Conservation (phyloP, 345 rosid species). For the Salix udensis region DNA sequence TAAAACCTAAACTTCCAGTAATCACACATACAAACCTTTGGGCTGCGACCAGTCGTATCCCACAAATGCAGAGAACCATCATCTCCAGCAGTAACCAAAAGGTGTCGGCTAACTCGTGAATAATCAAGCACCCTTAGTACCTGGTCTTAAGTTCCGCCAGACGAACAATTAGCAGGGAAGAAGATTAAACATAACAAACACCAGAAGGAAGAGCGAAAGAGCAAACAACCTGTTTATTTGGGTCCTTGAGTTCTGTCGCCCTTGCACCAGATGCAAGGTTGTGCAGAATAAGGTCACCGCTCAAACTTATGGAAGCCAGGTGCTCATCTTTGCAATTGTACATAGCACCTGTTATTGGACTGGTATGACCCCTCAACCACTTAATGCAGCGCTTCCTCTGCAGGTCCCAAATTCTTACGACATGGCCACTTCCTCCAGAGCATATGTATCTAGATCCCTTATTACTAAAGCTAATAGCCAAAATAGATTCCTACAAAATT, state of each 20-base stretch:
- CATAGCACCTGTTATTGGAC: conserved; percentile 77
- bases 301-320: conserved; percentile 85
- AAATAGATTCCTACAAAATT: conserved; percentile 69
- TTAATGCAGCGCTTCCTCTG: conserved; percentile 89
- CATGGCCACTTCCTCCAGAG: conserved; percentile 90
- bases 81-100: conserved; percentile 95
- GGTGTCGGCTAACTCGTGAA: conserved; percentile 84
- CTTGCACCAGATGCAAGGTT: conserved; percentile 90
- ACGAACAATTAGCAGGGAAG: conserved; percentile 39
- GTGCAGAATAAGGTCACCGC: conserved; percentile 89
- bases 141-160: conserved; percentile 70
- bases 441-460: conserved; percentile 90
- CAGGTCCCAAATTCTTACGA: conserved; percentile 94
- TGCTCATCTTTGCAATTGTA: conserved; percentile 98
- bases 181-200: conserved; percentile 18
- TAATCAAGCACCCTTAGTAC: conserved; percentile 94
- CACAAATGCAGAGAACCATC: conserved; percentile 94
- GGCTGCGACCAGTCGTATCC: conserved; percentile 91
- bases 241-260: conserved; percentile 92
- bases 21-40: conserved; percentile 53
- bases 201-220: conserved; percentile 23
- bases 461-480: conserved; percentile 76
- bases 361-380: conserved; percentile 88
- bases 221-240: conserved; percentile 79
- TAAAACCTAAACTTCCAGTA: not conserved